Evolutionary conservation across 2,329 filamentous ascomycete genomes (phyloP).

Genomic region (Fusarium luffae): DNA sequence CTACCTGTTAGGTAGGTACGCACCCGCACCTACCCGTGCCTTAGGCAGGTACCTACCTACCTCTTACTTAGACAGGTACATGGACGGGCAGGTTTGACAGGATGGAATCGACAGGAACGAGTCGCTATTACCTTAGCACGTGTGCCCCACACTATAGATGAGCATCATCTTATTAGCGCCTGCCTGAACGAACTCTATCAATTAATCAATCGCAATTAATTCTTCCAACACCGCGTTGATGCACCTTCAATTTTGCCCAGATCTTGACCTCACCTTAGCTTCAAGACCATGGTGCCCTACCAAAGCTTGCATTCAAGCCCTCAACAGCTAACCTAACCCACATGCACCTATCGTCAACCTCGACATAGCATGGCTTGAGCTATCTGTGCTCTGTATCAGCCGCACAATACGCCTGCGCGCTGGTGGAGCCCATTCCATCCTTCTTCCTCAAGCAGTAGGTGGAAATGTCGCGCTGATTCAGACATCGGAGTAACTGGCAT

Average conservation of each 20-base stretch:
- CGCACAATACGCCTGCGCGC: slow-evolving; percentile 15
- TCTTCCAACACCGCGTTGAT: background rate
- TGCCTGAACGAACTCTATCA: slow-evolving; percentile 3
- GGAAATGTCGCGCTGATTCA: slow-evolving; percentile 22
- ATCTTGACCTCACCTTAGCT: background rate
- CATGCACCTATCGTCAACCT: background rate
- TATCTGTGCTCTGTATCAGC: slow-evolving; percentile 26
- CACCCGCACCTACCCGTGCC: background rate
- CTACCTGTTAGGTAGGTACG: background rate
- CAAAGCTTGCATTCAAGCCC: background rate
- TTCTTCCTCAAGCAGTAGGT: slow-evolving; percentile 14
- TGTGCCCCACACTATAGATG: slow-evolving; percentile 25
- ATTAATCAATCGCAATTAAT: background rate
- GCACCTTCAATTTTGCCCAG: background rate
- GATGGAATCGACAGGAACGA: slow-evolving; percentile 20
- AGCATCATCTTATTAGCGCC: background rate
- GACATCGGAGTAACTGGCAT: slow-evolving; percentile 20
- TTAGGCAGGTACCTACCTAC: background rate
- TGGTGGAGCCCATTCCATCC: slow-evolving; percentile 36
- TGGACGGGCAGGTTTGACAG: background rate
- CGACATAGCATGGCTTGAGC: slow-evolving; percentile 3
- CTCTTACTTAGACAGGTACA: background rate
- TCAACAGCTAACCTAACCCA: background rate
- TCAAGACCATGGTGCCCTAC: background rate
- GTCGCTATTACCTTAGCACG: slow-evolving; percentile 20